Conservation (phyloP, 2,329 filamentous ascomycete species). For the Aspergillus amoenus region DNA sequence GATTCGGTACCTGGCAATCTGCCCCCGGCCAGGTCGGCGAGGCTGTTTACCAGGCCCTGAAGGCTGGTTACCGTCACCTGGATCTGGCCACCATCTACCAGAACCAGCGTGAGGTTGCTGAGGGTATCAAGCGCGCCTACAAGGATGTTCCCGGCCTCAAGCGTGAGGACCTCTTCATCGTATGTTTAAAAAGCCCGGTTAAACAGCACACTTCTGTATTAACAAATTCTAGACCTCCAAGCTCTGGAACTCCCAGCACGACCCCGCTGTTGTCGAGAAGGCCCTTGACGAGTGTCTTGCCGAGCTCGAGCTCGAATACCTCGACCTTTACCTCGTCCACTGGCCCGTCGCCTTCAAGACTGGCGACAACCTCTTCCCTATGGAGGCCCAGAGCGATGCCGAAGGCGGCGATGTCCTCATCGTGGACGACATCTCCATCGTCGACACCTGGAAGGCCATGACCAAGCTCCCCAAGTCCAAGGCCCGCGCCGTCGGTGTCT, state of each 20-base stretch:
- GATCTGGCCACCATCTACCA: conserved; percentile 43
- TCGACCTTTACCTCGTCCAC: conserved; percentile 51
- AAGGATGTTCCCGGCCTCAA: conserved; percentile 41
- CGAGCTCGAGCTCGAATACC: conserved; percentile 54
- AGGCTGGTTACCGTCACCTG: conserved; percentile 42
- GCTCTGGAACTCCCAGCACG: conserved; percentile 58
- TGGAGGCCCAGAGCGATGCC: conserved; percentile 35
- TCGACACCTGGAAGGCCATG: conserved; percentile 48
- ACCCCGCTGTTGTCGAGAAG: conserved; percentile 51
- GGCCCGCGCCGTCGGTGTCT: conserved; percentile 43
- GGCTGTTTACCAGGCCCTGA: conserved; percentile 40
- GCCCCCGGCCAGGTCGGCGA: conserved; percentile 40
- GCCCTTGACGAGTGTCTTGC: conserved; percentile 51
- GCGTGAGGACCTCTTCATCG: conserved; percentile 43
- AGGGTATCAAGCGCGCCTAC: conserved; percentile 36
- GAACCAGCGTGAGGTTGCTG: conserved; percentile 39
- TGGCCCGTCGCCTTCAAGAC: conserved; percentile 46
- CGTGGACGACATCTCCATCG: conserved; percentile 43
- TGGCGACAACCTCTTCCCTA: conserved; percentile 48
- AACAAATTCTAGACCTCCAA: conserved; percentile 51
- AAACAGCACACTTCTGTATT: neutral
- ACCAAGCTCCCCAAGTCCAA: conserved; percentile 44
- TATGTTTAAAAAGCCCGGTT: conserved; percentile 10
- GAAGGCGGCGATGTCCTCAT: conserved; percentile 44
- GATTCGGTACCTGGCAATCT: conserved; percentile 44